Percentiles rank a stretch among this genome's conserved stretches.
Evolutionary conservation across 352 stramenopile species (phyloP).

Genomic region (Phytophthora meadii): DNA sequence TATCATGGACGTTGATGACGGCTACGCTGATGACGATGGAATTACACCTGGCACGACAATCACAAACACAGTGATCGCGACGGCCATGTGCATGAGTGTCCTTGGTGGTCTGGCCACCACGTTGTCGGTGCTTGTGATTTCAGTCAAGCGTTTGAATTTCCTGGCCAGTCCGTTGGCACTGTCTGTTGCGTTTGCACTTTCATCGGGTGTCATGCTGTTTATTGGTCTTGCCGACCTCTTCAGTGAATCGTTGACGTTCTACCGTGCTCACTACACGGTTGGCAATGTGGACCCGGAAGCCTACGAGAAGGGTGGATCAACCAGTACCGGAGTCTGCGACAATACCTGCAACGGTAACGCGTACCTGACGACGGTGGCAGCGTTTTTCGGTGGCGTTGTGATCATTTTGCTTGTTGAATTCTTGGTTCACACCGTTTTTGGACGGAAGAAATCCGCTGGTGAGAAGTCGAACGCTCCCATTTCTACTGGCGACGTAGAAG

Average conservation of each 20-base stretch:
- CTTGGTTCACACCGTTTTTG: constrained; percentile 53
- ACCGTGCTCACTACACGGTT: constrained; percentile 54
- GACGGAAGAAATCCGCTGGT: constrained; percentile 25
- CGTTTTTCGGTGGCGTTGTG: constrained; percentile 61
- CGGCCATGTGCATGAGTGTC: constrained; percentile 77
- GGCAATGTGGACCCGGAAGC: constrained; percentile 62
- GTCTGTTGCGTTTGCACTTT: constrained; percentile 65
- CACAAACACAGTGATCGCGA: constrained; percentile 53
- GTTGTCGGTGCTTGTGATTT: constrained; percentile 66
- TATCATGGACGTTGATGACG: constrained; percentile 55
- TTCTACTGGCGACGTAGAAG: constrained; percentile 11
- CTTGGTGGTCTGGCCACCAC: constrained; percentile 69
- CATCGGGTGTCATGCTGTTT: constrained; percentile 77
- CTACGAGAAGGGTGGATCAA: constrained; percentile 64
- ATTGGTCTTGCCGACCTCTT: constrained; percentile 70
- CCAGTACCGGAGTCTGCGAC: constrained; percentile 58
- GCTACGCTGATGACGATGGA: constrained; percentile 46
- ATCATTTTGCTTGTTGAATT: constrained; percentile 72
- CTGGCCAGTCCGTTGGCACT: constrained; percentile 53
- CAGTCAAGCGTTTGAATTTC: constrained; percentile 59
- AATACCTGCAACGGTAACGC: constrained; percentile 65
- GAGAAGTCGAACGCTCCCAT: constrained; percentile 16
- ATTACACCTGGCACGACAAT: constrained; percentile 45
- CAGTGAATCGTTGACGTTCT: constrained; percentile 57
- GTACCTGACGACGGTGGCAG: constrained; percentile 49